Percentiles rank a stretch among this genome's conserved stretches.
Evolutionary conservation across 2,329 filamentous ascomycete species (phyloP).

Genomic region (Paramyrothecium roridum): DNA sequence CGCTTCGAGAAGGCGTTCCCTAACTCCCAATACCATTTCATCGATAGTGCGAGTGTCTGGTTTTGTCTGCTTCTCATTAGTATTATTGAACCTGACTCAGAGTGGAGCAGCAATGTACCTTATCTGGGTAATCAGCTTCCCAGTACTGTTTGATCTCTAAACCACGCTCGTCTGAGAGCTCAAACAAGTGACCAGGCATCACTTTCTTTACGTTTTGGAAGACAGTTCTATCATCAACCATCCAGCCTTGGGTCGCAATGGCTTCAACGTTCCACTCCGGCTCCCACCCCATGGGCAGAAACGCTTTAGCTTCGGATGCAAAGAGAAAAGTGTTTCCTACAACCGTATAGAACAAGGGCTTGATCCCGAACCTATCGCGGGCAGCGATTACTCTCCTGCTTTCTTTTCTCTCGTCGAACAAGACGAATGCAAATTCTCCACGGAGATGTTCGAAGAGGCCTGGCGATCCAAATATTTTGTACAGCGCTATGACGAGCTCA

Average conservation of each 20-base stretch:
- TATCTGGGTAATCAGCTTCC: conserved; percentile 50
- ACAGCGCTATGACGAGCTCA: conserved; percentile 8
- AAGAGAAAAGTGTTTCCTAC: conserved; percentile 25
- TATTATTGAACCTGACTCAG: conserved; percentile 16
- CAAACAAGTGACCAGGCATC: conserved; percentile 40
- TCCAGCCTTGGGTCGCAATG: conserved; percentile 39
- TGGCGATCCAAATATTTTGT: conserved; percentile 5
- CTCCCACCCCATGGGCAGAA: conserved; percentile 46
- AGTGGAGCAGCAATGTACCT: conserved; percentile 28
- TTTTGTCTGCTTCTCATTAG: background rate
- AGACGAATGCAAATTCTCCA: conserved; percentile 6
- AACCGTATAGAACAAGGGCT: conserved; percentile 4
- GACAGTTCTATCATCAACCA: conserved; percentile 40
- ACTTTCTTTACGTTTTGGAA: conserved; percentile 44
- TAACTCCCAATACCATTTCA: conserved; percentile 48
- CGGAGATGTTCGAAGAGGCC: conserved; percentile 5
- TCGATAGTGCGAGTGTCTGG: conserved; percentile 40
- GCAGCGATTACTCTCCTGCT: conserved; percentile 1
- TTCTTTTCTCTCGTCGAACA: background rate
- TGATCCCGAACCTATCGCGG: conserved; percentile 5
- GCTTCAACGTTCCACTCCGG: conserved; percentile 50
- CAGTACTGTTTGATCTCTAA: conserved; percentile 45
- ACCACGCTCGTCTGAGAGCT: conserved; percentile 27
- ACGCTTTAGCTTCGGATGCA: conserved; percentile 52
- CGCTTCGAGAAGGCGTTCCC: conserved; percentile 46